These are phyloP conservation scores for Pinus albicaulis DNA, from an alignment of 75 land plant genomes.

Conservation along the genomic window DNA sequence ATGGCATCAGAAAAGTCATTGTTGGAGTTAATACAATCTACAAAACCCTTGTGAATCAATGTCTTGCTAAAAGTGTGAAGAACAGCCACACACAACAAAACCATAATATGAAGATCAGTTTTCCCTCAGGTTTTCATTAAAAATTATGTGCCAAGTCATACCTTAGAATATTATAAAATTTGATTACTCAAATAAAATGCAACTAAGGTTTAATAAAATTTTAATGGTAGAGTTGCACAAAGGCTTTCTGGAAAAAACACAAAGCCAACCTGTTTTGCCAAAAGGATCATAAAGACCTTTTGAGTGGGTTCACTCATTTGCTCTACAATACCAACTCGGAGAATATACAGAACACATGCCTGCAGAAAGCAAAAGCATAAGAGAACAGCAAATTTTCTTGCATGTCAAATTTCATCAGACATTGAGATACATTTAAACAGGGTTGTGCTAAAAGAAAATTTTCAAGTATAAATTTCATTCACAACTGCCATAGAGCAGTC, in stretches of 20 bases:
- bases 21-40: neutral
- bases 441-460: constrained; percentile 2
- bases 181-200: neutral
- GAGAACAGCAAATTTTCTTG: neutral
- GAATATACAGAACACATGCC: constrained; percentile 98
- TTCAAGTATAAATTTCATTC: neutral
- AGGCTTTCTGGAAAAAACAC: neutral
- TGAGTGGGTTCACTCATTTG: constrained; percentile 98
- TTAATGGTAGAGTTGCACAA: neutral
- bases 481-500: neutral
- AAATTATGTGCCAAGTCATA: neutral
- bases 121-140: neutral
- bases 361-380: constrained; percentile 17
- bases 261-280: constrained; percentile 78
- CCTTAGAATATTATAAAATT: neutral
- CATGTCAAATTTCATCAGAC: neutral
- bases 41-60: neutral
- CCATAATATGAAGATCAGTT: neutral
- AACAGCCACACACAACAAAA: neutral
- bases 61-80: neutral
- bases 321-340: constrained; percentile 94
- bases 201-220: neutral
- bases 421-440: neutral
- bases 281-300: constrained; percentile 65
- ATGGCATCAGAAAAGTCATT: neutral